Evolutionary conservation across 805 yeast genomes (phyloP).

Genomic region (Schwanniomyces occidentalis): DNA sequence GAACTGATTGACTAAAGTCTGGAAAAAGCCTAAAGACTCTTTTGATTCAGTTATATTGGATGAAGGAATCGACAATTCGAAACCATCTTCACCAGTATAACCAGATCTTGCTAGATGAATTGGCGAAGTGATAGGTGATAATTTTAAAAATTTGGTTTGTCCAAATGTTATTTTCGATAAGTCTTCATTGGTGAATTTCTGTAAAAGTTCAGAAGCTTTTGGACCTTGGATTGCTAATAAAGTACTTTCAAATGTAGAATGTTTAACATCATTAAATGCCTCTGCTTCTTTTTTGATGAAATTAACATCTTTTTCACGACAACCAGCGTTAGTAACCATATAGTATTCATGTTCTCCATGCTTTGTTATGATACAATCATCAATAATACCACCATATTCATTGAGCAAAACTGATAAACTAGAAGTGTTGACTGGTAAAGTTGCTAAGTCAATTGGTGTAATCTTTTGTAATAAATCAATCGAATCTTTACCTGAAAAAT

Average conservation of each 20-base stretch:
- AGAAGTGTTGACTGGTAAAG: constrained; percentile 56
- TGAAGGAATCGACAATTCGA: constrained; percentile 79
- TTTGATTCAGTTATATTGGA: constrained; percentile 36
- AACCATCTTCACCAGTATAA: constrained; percentile 98
- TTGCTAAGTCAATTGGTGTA: constrained; percentile 84
- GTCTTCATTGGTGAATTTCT: constrained; percentile 59
- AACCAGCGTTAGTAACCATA: constrained; percentile 95
- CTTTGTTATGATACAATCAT: constrained; percentile 90
- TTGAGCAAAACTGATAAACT: constrained; percentile 78
- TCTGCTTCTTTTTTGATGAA: constrained; percentile 59
- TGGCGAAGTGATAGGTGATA: constrained; percentile 41
- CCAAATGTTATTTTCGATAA: constrained; percentile 74
- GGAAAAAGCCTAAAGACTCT: constrained; percentile 60
- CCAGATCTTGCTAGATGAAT: constrained; percentile 93
- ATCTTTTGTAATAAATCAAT: constrained; percentile 68
- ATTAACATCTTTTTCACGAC: constrained; percentile 75
- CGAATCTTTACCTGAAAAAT: constrained; percentile 67
- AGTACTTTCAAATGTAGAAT: constrained; percentile 61
- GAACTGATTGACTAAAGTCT: constrained; percentile 51
- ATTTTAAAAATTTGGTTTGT: constrained; percentile 50
- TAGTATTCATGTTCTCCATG: constrained; percentile 75
- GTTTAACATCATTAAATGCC: constrained; percentile 37
- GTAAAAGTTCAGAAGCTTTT: constrained; percentile 64
- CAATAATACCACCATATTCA: constrained; percentile 77
- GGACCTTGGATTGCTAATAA: constrained; percentile 95